Percentiles rank a stretch among this genome's conserved stretches.
These are phyloP conservation scores for Hymenoscyphus salicellus DNA, from an alignment of 2,329 filamentous ascomycete species.

Conservation along the genomic window DNA sequence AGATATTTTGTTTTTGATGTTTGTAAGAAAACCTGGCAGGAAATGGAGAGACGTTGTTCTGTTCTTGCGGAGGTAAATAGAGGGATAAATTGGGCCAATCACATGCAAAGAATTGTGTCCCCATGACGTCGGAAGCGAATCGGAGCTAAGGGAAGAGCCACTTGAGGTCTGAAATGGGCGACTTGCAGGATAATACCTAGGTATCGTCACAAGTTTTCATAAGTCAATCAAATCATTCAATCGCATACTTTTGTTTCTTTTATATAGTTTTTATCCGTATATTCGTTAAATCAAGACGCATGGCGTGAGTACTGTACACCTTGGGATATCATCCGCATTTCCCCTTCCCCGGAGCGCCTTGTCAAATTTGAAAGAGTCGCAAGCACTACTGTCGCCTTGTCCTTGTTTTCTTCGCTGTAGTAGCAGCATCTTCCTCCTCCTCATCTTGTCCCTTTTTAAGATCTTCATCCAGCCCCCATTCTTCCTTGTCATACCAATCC, in stretches of 20 bases:
- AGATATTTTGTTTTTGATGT: not conserved
- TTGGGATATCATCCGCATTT: slow-evolving; percentile 10
- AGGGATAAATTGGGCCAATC: slow-evolving; percentile 19
- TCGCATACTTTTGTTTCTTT: not conserved
- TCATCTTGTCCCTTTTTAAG: slow-evolving; percentile 79
- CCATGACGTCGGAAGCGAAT: slow-evolving; percentile 20
- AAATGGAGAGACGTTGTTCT: slow-evolving; percentile 7
- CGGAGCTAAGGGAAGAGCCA: not conserved
- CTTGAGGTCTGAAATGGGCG: too few relatives aligned
- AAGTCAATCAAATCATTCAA: not conserved
- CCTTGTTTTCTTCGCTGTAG: slow-evolving; percentile 49
- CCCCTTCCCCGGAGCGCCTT: not conserved
- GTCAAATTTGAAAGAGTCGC: not conserved
- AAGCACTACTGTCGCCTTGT: slow-evolving; percentile 37
- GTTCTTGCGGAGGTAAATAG: not conserved
- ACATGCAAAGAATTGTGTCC: slow-evolving; percentile 15
- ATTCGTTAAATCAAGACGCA: not conserved
- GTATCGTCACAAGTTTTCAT: too few relatives aligned
- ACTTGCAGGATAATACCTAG: too few relatives aligned
- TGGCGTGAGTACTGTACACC: not conserved
- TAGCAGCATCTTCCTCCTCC: slow-evolving; percentile 69
- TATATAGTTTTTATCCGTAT: not conserved
- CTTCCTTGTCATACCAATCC: slow-evolving; percentile 83
- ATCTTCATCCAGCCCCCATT: slow-evolving; percentile 72
- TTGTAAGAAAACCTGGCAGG: not conserved